Percentiles rank a stretch among this genome's conserved stretches.
These are phyloP conservation scores for Aeschynomene evenia DNA, from an alignment of 306 rosid genomes.

Conservation along the genomic window DNA sequence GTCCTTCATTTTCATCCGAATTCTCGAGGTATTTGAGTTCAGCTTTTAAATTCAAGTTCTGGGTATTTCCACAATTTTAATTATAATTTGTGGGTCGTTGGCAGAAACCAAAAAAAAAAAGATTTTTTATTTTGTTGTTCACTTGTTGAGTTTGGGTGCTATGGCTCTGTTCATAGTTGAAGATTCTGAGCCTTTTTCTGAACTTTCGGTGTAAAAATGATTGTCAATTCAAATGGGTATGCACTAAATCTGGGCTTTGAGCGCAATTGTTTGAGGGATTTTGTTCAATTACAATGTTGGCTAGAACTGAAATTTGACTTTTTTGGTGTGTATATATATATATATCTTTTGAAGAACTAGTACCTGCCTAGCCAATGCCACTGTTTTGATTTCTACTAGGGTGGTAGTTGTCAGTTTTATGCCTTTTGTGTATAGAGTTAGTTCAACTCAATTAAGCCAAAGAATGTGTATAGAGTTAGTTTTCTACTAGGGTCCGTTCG, in stretches of 20 bases:
- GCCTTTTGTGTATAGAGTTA: background rate
- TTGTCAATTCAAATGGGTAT: slow-evolving; percentile 26
- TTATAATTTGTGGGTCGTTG: slow-evolving; percentile 23
- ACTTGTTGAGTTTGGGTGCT: slow-evolving; percentile 4
- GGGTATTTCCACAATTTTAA: slow-evolving; percentile 18
- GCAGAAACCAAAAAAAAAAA: background rate
- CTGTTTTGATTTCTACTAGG: slow-evolving; percentile 12
- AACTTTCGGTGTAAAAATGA: slow-evolving; percentile 30
- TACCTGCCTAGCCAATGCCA: slow-evolving; percentile 10
- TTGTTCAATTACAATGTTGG: slow-evolving; percentile 25
- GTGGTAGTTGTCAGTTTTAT: slow-evolving; percentile 19
- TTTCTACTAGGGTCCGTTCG: background rate
- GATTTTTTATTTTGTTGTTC: background rate
- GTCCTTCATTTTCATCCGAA: slow-evolving; percentile 23
- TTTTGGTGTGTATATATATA: no score
- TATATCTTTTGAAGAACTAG: slow-evolving; percentile 34
- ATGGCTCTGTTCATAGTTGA: slow-evolving; percentile 12
- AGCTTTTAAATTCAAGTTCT: slow-evolving; percentile 24
- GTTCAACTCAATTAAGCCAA: slow-evolving; percentile 17
- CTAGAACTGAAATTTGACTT: slow-evolving; percentile 15
- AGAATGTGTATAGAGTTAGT: slow-evolving; percentile 24
- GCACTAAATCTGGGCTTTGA: slow-evolving; percentile 22
- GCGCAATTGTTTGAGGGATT: slow-evolving; percentile 13
- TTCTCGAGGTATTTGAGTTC: slow-evolving; percentile 40
- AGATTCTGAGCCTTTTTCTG: slow-evolving; percentile 11